These are phyloP conservation scores for Sequoia sempervirens DNA, from an alignment of 75 land plant genomes.

Conservation along the genomic window DNA sequence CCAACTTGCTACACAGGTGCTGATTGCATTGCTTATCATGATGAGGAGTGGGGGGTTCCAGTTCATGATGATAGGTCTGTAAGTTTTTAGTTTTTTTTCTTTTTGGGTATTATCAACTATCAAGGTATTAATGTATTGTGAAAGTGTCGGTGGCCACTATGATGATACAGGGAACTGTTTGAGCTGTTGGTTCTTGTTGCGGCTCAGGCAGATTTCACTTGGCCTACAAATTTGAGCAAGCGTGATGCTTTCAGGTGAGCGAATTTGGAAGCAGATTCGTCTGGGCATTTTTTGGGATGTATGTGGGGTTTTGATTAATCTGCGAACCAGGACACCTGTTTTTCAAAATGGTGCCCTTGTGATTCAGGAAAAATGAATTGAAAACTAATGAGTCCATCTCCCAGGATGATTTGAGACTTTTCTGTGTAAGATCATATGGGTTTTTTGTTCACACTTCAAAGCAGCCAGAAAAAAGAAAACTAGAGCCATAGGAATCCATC, in stretches of 20 bases:
- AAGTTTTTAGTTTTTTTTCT: background rate
- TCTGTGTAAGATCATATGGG: background rate
- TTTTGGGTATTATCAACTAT: background rate
- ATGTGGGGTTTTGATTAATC: background rate
- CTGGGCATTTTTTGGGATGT: background rate
- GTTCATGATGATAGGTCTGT: slow-evolving; percentile 81
- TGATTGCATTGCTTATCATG: slow-evolving; percentile 66
- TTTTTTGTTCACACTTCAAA: background rate
- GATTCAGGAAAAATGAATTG: too few species aligned
- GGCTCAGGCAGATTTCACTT: slow-evolving; percentile 72
- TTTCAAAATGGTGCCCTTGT: background rate
- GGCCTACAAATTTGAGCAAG: slow-evolving; percentile 64
- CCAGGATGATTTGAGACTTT: too few species aligned
- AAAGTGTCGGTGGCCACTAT: background rate
- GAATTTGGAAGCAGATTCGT: background rate
- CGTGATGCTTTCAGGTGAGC: slow-evolving; percentile 58
- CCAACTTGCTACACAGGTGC: background rate
- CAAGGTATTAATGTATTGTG: background rate
- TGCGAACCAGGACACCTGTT: background rate
- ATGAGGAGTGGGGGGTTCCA: slow-evolving; percentile 90
- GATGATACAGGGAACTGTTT: slow-evolving; percentile 65
- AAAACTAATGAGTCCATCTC: background rate
- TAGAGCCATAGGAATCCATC: slow-evolving; percentile 6
- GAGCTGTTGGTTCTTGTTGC: slow-evolving; percentile 75
- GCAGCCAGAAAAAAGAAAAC: background rate